Conservation (phyloP, 148 eudicot genomes). For the Beta vulgaris region DNA sequence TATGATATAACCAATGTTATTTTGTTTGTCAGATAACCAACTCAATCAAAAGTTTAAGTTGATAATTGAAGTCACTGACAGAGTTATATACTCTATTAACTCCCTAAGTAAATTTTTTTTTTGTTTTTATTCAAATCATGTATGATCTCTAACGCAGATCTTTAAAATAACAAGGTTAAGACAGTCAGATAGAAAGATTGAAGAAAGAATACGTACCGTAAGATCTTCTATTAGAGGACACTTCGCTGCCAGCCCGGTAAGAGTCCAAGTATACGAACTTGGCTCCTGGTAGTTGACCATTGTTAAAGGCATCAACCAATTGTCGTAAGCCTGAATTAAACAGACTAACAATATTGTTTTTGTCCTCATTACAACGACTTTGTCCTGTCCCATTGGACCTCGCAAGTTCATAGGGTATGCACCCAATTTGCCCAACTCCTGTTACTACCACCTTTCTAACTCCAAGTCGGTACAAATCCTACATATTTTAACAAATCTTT, state of each 20-base stretch:
- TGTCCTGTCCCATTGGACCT: constrained; percentile 41
- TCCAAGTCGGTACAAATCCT: constrained; percentile 64
- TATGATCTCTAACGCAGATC: no score
- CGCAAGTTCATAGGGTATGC: constrained; percentile 83
- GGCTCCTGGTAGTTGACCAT: constrained; percentile 54
- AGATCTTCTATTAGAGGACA: constrained; percentile 37
- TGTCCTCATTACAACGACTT: constrained; percentile 59
- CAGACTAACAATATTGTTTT: constrained; percentile 45
- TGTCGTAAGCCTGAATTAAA: constrained; percentile 60
- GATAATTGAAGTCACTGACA: no score
- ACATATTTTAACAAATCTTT: background rate
- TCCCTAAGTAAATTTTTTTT: no score
- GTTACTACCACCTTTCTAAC: constrained; percentile 74
- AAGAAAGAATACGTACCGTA: constrained; percentile 40
- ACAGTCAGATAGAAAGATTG: background rate
- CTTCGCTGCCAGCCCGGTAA: constrained; percentile 38
- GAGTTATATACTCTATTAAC: no score
- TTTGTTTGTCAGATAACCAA: no score
- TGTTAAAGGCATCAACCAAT: constrained; percentile 62
- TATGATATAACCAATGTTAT: no score
- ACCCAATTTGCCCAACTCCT: constrained; percentile 72
- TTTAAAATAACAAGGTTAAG: no score
- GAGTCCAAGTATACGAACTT: constrained; percentile 69
- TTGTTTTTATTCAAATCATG: no score
- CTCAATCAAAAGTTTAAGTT: no score